Conservation (phyloP, 352 stramenopile species). For the Phytophthora palmivora region DNA sequence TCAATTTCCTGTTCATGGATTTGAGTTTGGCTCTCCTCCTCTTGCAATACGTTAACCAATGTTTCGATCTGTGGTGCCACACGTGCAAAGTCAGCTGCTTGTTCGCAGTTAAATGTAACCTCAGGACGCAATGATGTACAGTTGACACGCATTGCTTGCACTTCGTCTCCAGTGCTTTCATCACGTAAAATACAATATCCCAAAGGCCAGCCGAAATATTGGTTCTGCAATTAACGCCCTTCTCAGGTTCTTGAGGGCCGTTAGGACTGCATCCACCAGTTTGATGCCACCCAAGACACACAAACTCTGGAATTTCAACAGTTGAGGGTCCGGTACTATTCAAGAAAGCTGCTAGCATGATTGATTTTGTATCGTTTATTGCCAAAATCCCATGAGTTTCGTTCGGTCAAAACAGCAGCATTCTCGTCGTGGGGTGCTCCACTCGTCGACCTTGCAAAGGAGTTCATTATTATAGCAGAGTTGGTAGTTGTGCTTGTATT, state of each 20-base stretch:
- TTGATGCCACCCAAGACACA: slow-evolving; percentile 1
- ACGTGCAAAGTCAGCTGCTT: slow-evolving; percentile 1
- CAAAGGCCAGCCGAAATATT: neutral
- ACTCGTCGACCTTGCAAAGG: neutral
- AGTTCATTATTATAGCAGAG: no score
- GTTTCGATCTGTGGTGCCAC: neutral
- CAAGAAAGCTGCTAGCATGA: neutral
- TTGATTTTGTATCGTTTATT: neutral
- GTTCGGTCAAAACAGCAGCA: neutral
- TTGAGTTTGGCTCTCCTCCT: neutral
- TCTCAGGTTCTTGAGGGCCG: neutral
- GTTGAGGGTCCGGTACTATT: neutral
- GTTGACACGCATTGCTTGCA: neutral
- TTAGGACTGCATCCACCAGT: neutral
- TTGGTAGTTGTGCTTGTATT: no score
- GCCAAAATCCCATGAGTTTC: neutral
- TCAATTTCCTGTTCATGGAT: neutral
- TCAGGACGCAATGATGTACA: neutral
- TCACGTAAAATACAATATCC: neutral
- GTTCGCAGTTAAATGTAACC: neutral
- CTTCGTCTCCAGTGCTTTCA: neutral
- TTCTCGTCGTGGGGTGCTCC: neutral
- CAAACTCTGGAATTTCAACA: neutral
- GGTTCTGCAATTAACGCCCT: neutral
- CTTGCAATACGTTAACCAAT: neutral